Evolutionary conservation across 139 green algal genomes (phyloP), one percentile per base, ranked within the genome.

Genomic region (Chlorella sp.): DNA sequence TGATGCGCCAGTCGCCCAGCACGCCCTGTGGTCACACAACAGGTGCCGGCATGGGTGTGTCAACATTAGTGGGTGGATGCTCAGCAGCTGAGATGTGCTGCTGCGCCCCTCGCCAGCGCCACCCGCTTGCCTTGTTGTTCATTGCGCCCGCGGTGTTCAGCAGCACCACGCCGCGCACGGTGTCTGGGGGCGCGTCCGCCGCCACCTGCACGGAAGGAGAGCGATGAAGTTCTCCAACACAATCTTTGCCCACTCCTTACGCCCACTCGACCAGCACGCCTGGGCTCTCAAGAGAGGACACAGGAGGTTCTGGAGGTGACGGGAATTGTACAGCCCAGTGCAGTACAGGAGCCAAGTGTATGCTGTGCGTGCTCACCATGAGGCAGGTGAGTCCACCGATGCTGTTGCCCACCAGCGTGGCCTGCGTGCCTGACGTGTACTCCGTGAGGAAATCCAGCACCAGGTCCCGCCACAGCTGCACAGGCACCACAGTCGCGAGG

Each of bases 71-170:
- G n/a, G n/a, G n/a, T n/a, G n/a, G n/a, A n/a, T n/a, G n/a, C n/a
- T n/a, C n/a, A n/a, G n/a, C n/a, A n/a, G n/a, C n/a, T n/a, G n/a
- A n/a, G n/a, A n/a, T n/a, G n/a, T n/a, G n/a, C n/a, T n/a, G n/a
- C n/a, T n/a, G n/a, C n/a, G n/a, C n/a, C n/a, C n/a, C n/a, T n/a
- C n/a, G n/a, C n/a, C n/a, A n/a, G n/a, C n/a, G n/a, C n/a, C n/a
- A n/a, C n/a, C 42, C 42, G 17, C 17, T 55, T 14, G 63, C 71
- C 83, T 97, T 97, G 81, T 95, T 97, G 83, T 97, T 97, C 91
- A 97, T 93, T 32, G 85, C 89, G 22, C 89, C 88, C 0, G 83
- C 86, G 20, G 77, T 94, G 79, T 97, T 97, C 4, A 97, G 69
- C 31, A 97, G 82, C 35, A 89, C 89, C 1, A 82, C 65, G 26